phyloP scores from a whole-genome alignment of 495 filamentous ascomycete species.

The Cercophora samala region DNA sequence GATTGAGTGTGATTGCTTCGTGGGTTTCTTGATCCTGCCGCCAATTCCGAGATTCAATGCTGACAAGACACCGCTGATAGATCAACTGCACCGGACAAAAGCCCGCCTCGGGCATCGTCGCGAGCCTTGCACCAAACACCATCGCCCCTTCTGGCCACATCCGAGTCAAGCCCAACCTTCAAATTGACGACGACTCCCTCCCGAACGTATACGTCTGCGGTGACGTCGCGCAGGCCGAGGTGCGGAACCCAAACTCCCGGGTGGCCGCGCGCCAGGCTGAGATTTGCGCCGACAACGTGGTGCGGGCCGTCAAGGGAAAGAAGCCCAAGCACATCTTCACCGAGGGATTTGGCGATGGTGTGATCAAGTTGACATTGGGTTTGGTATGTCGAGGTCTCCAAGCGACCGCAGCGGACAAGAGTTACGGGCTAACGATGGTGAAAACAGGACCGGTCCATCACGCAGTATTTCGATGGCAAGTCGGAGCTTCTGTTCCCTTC shows the following conservation, averaged over 20 bases:
- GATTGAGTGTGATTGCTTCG: constrained; percentile 31
- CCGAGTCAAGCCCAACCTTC: constrained; percentile 31
- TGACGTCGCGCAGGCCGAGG: constrained; percentile 31
- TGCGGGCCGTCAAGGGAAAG: constrained; percentile 19
- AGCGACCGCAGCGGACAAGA: not conserved
- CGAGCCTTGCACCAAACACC: constrained; percentile 20
- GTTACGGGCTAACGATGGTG: not conserved
- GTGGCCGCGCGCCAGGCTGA: constrained; percentile 28
- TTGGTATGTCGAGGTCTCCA: constrained; percentile 20
- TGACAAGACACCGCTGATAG: constrained; percentile 11
- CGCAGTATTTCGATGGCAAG: constrained; percentile 31
- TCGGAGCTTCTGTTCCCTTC: constrained; percentile 24
- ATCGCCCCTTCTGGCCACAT: constrained; percentile 30
- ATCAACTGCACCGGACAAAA: constrained; percentile 34
- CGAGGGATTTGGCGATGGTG: constrained; percentile 24
- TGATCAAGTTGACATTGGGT: constrained; percentile 32
- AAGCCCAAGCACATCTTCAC: constrained; percentile 22
- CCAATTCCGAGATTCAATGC: not conserved
- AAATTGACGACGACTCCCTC: constrained; percentile 28
- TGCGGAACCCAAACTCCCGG: constrained; percentile 27
- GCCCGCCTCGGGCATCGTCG: constrained; percentile 25
- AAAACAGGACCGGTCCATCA: constrained; percentile 24
- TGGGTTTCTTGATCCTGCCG: constrained; percentile 14
- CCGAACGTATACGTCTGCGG: constrained; percentile 33
- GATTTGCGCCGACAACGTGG: constrained; percentile 30